These are phyloP conservation scores for Xylaria cubensis DNA, from an alignment of 495 filamentous ascomycete genomes.

Conservation along the genomic window DNA sequence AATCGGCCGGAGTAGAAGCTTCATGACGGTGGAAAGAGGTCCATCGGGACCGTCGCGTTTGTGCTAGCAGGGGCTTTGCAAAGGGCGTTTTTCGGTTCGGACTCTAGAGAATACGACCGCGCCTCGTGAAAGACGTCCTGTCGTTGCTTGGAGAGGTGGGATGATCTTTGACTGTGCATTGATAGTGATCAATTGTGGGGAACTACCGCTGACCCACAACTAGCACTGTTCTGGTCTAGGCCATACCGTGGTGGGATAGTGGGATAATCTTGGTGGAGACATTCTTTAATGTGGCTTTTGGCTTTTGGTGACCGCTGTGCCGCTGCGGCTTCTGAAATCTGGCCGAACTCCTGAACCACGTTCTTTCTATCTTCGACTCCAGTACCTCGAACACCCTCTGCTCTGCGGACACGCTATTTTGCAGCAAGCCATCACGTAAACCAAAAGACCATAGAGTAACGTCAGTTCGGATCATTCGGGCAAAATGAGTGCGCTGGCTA, in stretches of 20 bases:
- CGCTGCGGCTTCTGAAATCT: conserved; percentile 37
- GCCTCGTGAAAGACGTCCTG: conserved; percentile 2
- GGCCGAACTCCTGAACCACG: conserved; percentile 39
- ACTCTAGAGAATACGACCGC: background rate
- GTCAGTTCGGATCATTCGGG: conserved; percentile 27
- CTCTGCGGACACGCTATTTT: background rate
- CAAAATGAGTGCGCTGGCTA: conserved; percentile 80
- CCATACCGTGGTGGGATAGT: background rate
- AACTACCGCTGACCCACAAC: background rate
- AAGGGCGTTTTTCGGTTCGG: background rate
- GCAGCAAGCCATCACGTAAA: conserved; percentile 30
- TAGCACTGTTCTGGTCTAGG: conserved; percentile 26
- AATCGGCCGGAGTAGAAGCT: conserved; percentile 36
- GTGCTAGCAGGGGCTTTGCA: background rate
- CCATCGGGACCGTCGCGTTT: conserved; percentile 27
- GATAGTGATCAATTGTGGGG: conserved; percentile 24
- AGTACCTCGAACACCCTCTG: conserved; percentile 5
- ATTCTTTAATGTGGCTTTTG: conserved; percentile 36
- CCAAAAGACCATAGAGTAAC: conserved; percentile 24
- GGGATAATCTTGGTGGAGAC: conserved; percentile 12
- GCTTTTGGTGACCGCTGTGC: conserved; percentile 29
- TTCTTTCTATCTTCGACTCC: background rate
- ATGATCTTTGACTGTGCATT: too few species aligned
- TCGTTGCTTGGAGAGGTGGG: conserved; percentile 8
- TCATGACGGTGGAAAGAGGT: conserved; percentile 38